Conservation (phyloP, 257 asterid species). For the Solanum sejunctum region DNA sequence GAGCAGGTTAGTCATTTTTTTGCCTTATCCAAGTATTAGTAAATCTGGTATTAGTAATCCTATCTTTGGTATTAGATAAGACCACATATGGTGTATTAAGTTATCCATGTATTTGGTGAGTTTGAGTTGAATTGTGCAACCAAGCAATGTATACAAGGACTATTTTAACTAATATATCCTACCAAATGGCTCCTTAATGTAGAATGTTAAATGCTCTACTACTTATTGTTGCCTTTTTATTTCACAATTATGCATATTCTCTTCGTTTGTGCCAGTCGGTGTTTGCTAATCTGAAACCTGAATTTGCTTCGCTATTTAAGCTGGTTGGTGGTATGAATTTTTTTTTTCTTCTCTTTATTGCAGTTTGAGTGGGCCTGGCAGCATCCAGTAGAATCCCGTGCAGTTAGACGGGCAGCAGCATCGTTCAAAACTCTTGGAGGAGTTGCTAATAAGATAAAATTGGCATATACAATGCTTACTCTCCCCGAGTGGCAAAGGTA, state of each 20-base stretch:
- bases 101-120: no score
- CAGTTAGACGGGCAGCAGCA: slow-evolving; percentile 63
- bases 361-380: slow-evolving; percentile 99
- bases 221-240: neutral
- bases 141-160: no score
- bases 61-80: no score
- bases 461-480: slow-evolving; percentile 75
- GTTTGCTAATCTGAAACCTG: neutral
- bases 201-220: neutral
- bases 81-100: no score
- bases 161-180: no score
- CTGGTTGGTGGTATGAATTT: neutral
- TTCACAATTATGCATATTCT: neutral
- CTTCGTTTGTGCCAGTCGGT: neutral
- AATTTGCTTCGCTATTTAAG: neutral
- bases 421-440: slow-evolving; percentile 71
- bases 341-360: neutral
- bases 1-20: no score
- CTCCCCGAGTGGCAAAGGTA: slow-evolving; percentile 90
- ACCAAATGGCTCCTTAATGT: no score
- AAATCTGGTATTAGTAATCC: no score
- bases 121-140: no score
- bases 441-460: slow-evolving; percentile 70
- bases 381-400: slow-evolving; percentile 77
- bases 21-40: no score